Percentiles rank a stretch among this genome's conserved stretches.
Conservation (phyloP, 345 rosid genomes). For the Psidium friedrichsthalianum region DNA sequence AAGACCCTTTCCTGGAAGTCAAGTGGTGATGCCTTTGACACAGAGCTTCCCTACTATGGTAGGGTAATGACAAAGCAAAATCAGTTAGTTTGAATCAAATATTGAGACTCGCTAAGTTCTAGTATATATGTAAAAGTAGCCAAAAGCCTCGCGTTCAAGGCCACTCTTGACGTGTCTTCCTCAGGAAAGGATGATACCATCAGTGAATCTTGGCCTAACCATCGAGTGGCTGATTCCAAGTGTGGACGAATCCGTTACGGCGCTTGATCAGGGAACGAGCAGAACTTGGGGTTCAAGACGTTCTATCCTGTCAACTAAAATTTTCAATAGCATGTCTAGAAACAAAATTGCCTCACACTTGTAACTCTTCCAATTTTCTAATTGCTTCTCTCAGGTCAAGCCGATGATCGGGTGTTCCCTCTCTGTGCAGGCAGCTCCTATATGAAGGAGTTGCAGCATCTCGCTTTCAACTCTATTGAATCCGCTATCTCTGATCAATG, state of each 20-base stretch:
- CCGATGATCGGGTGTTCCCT: slow-evolving; percentile 28
- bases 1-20: not conserved
- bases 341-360: not conserved
- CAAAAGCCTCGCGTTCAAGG: not conserved
- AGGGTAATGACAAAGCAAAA: not conserved
- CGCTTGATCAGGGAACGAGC: not conserved
- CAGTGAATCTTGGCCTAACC: not conserved
- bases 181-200: not conserved
- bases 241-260: not conserved
- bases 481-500: slow-evolving; percentile 47
- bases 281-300: not conserved
- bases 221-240: not conserved
- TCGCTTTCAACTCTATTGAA: slow-evolving; percentile 10
- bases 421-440: slow-evolving; percentile 51
- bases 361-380: slow-evolving; percentile 27
- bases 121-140: not conserved
- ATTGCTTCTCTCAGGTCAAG: slow-evolving; percentile 44
- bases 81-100: not conserved
- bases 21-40: not conserved
- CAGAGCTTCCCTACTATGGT: not conserved
- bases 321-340: not conserved
- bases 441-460: slow-evolving; percentile 38
- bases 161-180: not conserved
- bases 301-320: not conserved
- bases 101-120: not conserved